Evolutionary conservation across 129 eudicot species (phyloP).

Genomic region (Silybum marianum): DNA sequence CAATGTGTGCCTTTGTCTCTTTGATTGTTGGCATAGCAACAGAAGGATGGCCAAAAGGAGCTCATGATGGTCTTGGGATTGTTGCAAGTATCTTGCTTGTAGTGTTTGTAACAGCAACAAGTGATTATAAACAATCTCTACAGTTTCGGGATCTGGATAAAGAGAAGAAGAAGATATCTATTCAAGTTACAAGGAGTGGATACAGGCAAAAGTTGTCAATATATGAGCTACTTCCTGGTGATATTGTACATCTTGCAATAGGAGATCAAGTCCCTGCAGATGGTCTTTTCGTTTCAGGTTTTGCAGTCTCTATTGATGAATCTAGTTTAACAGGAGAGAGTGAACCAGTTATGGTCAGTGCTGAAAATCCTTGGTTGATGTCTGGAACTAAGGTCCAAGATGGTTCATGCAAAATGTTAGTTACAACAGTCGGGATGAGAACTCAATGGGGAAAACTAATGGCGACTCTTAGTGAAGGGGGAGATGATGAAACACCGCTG

Average conservation of each 20-base stretch:
- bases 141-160: constrained; percentile 91
- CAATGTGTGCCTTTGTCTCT: constrained; percentile 86
- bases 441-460: constrained; percentile 99
- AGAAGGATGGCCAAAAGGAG: constrained; percentile 96
- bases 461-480: constrained; percentile 97
- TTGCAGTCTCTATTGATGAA: constrained; percentile 84
- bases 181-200: constrained; percentile 87
- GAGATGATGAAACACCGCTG: constrained; percentile 92
- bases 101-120: constrained; percentile 90
- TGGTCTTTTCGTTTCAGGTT: constrained; percentile 92
- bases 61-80: constrained; percentile 95
- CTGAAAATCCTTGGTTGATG: constrained; percentile 77
- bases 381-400: constrained; percentile 99
- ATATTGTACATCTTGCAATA: constrained; percentile 82
- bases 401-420: constrained; percentile 94
- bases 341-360: constrained; percentile 78
- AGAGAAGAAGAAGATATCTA: constrained; percentile 85
- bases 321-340: constrained; percentile 97
- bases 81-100: constrained; percentile 86
- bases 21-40: constrained; percentile 84
- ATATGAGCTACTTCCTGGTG: constrained; percentile 80
- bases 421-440: constrained; percentile 94
- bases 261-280: constrained; percentile 99
- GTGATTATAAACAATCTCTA: constrained; percentile 90
- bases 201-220: constrained; percentile 84